A percentile compares a stretch with the other conserved stretches of the same genome.
These are phyloP conservation scores for Scortechinia acanthostroma DNA, from an alignment of 2,329 filamentous ascomycete genomes.

Conservation along the genomic window DNA sequence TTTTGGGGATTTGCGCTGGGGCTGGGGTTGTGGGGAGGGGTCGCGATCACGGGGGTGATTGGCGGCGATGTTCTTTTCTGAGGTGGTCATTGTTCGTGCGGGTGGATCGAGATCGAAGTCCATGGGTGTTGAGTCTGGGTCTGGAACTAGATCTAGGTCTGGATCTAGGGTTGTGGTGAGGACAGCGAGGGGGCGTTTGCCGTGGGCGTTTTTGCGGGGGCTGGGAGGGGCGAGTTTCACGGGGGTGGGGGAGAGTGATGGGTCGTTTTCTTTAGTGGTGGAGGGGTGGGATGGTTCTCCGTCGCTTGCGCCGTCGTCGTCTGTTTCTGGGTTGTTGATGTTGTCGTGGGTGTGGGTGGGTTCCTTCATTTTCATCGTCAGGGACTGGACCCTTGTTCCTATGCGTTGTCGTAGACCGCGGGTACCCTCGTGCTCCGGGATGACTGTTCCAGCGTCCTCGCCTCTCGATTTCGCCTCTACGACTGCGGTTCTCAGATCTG, in stretches of 20 bases:
- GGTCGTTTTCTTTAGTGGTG: slow-evolving; percentile 38
- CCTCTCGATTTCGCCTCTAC: slow-evolving; percentile 43
- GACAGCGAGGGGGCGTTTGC: slow-evolving; percentile 32
- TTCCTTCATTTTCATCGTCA: slow-evolving; percentile 19
- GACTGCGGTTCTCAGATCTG: slow-evolving; percentile 30
- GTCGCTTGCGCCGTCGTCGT: slow-evolving; percentile 16
- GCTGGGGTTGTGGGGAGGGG: slow-evolving; percentile 4
- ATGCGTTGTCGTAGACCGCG: slow-evolving; percentile 9
- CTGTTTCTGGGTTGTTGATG: slow-evolving; percentile 3
- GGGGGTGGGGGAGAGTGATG: slow-evolving; percentile 25
- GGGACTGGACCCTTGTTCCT: slow-evolving; percentile 8
- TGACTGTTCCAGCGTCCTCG: slow-evolving; percentile 26
- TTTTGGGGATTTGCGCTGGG: slow-evolving; percentile 23
- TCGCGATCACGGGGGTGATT: slow-evolving; percentile 11
- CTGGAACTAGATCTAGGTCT: too few species aligned
- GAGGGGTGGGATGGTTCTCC: slow-evolving; percentile 21
- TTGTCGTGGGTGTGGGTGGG: neutral
- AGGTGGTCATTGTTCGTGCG: slow-evolving; percentile 18
- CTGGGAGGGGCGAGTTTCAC: slow-evolving; percentile 20
- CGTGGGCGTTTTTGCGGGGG: slow-evolving; percentile 20
- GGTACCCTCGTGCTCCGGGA: neutral
- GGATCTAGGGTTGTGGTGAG: slow-evolving; percentile 19
- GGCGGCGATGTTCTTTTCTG: slow-evolving; percentile 28
- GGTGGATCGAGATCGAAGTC: slow-evolving; percentile 17
- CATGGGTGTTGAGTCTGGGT: slow-evolving; percentile 18